These are phyloP conservation scores for Termitomyces sp. DNA, from an alignment of 1,284 basidiomycete genomes.

Conservation along the genomic window DNA sequence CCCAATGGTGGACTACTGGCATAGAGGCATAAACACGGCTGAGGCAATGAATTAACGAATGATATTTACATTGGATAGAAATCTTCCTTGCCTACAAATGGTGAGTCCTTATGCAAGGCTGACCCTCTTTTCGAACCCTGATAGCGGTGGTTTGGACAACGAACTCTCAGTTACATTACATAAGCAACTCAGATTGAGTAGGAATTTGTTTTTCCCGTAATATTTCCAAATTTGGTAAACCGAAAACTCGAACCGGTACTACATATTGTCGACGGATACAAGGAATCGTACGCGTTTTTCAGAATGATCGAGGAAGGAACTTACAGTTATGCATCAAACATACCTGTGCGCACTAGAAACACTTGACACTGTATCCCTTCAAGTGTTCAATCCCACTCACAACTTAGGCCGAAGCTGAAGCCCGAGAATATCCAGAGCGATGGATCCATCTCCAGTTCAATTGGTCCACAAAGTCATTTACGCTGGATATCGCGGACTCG, in stretches of 20 bases:
- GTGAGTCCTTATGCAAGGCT: background rate
- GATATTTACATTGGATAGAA: background rate
- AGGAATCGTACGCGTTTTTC: background rate
- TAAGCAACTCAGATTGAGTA: background rate
- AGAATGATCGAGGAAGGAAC: background rate
- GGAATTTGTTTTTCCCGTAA: background rate
- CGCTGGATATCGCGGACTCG: constrained; percentile 60
- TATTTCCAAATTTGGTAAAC: background rate
- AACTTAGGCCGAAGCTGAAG: constrained; percentile 7
- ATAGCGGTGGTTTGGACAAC: background rate
- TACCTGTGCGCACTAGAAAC: constrained; percentile 1
- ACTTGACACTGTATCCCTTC: background rate
- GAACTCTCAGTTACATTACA: background rate
- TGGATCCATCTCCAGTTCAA: constrained; percentile 63
- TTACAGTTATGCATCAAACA: background rate
- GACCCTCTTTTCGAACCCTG: background rate
- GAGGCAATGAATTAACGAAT: background rate
- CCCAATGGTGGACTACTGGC: constrained; percentile 18
- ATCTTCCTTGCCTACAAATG: background rate
- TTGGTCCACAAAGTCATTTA: constrained; percentile 58
- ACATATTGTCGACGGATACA: background rate
- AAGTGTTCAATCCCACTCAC: background rate
- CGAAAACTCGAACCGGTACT: too few species aligned
- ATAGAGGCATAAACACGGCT: constrained; percentile 13
- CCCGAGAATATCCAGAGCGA: constrained; percentile 28